Base-by-base conservation (phyloP, 1,139 yeast genomes). In the Geotrichum siamense region DNA sequence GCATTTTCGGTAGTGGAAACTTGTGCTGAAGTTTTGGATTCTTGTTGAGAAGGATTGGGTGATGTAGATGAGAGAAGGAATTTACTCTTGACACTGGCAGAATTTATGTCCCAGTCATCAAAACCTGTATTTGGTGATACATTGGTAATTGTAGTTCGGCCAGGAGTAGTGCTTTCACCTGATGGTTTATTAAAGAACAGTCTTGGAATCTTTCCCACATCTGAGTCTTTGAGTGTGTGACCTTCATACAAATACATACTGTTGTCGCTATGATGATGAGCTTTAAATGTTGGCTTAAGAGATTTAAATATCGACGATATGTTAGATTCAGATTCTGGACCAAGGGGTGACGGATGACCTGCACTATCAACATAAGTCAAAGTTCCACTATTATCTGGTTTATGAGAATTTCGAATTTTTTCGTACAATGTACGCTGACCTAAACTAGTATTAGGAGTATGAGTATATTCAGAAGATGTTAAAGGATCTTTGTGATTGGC, bases 91-190 rank as follows among this genome's bases (percentile, higher is more conserved):
- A 34, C 25, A 33, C 39, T 37, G 13, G 44, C 30, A 17, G 38
- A 17, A 22, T 38, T 38, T 16, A 42, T 17, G n/a, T 43, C 46
- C 46, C 46, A 43, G 22, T 29, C 42, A 21, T 38, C 46, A 25
- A 43, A 43, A 2, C 37, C 41, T 4, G 10, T 28, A 26, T n/a
- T 30, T 15, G 31, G 31, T 12, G 27, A n/a, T 30, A 25, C 19
- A 16, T 23, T 23, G 2, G 20, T 12, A 8, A n/a, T 29, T 13
- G 22, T 26, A 22, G 16, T 26, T 6, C 28, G 38, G 8, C 20
- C 16, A 13, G 39, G 39, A 28, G 16, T 16, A 15, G 28, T 10
- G 12, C 20, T 26, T 9, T 28, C 17, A 13, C 15, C n/a, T 28
- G 32, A 4, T 19, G 20, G 28, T n/a, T 17, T 31, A 19, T 12